phyloP scores from a whole-genome alignment of 1,284 basidiomycete genomes.

The Apiotrichum veenhuisii region DNA sequence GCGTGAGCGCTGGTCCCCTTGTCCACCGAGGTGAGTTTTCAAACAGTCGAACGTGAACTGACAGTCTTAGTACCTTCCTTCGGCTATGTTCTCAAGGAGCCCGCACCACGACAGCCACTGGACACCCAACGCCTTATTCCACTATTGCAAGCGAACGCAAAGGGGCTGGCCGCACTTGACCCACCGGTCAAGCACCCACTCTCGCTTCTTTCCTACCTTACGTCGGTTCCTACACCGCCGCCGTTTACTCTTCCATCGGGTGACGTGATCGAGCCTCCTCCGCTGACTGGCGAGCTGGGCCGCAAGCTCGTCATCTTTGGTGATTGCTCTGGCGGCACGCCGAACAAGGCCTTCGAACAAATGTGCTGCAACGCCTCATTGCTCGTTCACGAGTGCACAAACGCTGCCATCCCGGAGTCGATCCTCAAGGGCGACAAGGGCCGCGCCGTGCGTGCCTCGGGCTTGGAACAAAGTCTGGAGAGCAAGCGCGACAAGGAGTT shows the following conservation, averaged over 20 bases:
- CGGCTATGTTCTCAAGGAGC: constrained; percentile 74
- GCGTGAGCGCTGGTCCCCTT: constrained; percentile 74
- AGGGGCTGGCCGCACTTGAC: constrained; percentile 55
- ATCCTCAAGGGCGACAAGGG: constrained; percentile 45
- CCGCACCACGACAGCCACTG: constrained; percentile 48
- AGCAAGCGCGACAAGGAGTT: constrained; percentile 31
- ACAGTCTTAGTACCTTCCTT: constrained; percentile 69
- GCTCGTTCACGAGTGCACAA: constrained; percentile 73
- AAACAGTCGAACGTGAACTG: background rate
- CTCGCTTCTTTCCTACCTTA: constrained; percentile 64
- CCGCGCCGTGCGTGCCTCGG: constrained; percentile 30
- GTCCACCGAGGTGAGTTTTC: constrained; percentile 64
- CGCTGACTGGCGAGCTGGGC: constrained; percentile 43
- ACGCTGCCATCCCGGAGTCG: constrained; percentile 63
- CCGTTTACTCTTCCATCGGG: constrained; percentile 72
- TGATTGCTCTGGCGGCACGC: constrained; percentile 45
- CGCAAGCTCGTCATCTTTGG: constrained; percentile 51
- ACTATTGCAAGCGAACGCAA: constrained; percentile 49
- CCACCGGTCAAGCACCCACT: constrained; percentile 64
- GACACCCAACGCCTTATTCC: constrained; percentile 44
- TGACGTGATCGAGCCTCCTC: constrained; percentile 68
- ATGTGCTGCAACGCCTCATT: constrained; percentile 41
- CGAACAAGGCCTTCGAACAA: constrained; percentile 32
- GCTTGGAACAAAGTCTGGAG: constrained; percentile 43
- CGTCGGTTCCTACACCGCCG: constrained; percentile 55